Percentiles rank a stretch among this genome's conserved stretches.
Conservation (phyloP, 1,284 basidiomycete species). For the Puccinia coronata region DNA sequence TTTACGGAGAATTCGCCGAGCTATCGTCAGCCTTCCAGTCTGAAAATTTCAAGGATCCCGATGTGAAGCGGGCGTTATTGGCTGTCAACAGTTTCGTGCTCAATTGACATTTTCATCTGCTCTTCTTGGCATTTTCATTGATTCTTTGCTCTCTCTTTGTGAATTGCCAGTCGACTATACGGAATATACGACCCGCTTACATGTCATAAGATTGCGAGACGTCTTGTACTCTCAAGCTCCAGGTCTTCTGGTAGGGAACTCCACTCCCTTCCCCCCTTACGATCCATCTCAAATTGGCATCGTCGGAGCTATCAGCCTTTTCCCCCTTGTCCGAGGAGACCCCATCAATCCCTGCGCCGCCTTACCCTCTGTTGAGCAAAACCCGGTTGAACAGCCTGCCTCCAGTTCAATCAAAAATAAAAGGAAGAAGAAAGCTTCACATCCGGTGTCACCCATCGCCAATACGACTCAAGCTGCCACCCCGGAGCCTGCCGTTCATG, state of each 20-base stretch:
- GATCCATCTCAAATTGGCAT: conserved; percentile 54
- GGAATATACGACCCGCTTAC: conserved; percentile 52
- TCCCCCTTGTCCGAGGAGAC: conserved; percentile 50
- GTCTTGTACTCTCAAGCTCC: conserved; percentile 52
- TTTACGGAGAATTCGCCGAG: conserved; percentile 48
- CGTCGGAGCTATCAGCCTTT: conserved; percentile 52
- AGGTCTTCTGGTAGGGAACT: conserved; percentile 50
- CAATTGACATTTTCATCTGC: background rate
- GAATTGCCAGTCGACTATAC: conserved; percentile 52
- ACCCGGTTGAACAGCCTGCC: conserved; percentile 6
- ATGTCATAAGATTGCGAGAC: conserved; percentile 54
- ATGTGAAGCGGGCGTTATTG: conserved; percentile 34
- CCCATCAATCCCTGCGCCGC: background rate
- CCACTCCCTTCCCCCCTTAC: conserved; percentile 51
- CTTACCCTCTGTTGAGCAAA: conserved; percentile 9
- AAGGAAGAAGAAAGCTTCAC: conserved; percentile 51
- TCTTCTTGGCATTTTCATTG: background rate
- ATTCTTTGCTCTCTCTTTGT: background rate
- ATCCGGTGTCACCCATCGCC: background rate
- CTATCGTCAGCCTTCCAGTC: conserved; percentile 30
- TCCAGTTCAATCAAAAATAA: conserved; percentile 45
- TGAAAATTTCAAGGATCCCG: conserved; percentile 41
- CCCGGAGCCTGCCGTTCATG: conserved; percentile 26
- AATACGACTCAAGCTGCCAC: conserved; percentile 39
- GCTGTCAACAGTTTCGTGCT: conserved; percentile 36